phyloP scores from a whole-genome alignment of 225 moss, liverwort and hornwort genomes.

The Bryoerythrophyllum caledonicum region DNA sequence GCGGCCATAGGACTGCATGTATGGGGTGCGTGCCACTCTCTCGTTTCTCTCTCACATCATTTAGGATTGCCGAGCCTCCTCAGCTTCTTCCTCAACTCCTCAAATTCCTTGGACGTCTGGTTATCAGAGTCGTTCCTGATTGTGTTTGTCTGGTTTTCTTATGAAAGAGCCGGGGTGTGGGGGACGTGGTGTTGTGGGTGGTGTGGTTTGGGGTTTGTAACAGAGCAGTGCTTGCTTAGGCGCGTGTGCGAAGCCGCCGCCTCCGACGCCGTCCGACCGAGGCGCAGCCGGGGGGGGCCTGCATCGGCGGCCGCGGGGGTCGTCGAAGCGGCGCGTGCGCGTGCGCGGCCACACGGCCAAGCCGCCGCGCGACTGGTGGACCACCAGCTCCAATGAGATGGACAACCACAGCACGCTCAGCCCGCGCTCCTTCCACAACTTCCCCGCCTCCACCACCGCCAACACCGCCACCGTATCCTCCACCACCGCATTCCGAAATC shows the following conservation, averaged over 20 bases:
- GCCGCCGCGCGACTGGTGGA: slow-evolving; percentile 58
- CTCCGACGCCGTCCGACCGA: slow-evolving; percentile 50
- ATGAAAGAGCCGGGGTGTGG: slow-evolving; percentile 58
- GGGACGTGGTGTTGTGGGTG: not conserved
- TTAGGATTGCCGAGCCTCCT: too few relatives aligned
- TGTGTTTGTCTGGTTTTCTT: too few relatives aligned
- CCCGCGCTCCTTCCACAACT: slow-evolving; percentile 56
- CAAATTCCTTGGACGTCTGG: too few relatives aligned
- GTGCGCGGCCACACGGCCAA: slow-evolving; percentile 50
- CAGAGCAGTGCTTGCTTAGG: slow-evolving; percentile 74
- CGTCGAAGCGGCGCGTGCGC: slow-evolving; percentile 54
- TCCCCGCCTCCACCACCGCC: slow-evolving; percentile 31
- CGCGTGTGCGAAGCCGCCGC: slow-evolving; percentile 60
- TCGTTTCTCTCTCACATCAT: too few relatives aligned
- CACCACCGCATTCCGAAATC: slow-evolving; percentile 37
- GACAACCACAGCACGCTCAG: slow-evolving; percentile 51
- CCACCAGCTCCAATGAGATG: slow-evolving; percentile 55
- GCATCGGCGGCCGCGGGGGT: slow-evolving; percentile 34
- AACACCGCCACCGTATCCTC: slow-evolving; percentile 28
- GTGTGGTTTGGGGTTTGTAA: slow-evolving; percentile 54
- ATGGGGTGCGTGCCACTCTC: slow-evolving; percentile 56
- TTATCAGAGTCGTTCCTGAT: too few relatives aligned
- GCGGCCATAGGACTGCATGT: slow-evolving; percentile 54
- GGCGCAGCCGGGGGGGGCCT: not conserved
- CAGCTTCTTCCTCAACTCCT: not conserved